Evolutionary conservation across 1,139 yeast species (phyloP), one percentile per base, ranked within the genome.

Genomic region (Sugiyamaella sp.): DNA sequence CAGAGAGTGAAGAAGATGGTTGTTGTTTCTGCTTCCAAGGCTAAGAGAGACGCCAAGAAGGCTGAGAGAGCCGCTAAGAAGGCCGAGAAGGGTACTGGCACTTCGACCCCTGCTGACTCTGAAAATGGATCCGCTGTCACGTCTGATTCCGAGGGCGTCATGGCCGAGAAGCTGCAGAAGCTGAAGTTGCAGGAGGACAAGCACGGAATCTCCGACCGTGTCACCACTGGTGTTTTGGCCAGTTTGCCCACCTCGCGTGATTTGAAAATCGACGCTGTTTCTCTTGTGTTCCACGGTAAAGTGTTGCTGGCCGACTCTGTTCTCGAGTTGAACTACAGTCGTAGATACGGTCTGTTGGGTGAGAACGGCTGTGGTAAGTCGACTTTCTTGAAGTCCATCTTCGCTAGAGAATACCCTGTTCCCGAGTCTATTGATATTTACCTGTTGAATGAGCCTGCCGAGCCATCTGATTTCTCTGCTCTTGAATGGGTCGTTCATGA

Each of bases 341-440:
- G 97, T 77, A 85, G 97, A 74, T 93, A 95, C 71, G 75, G 74
- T 58, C 80, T 93, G 63, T 80, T 95, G 66, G 99, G 99, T 71
- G 98, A 91, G 75, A 93, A 93, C 74, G 99, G 99, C 60, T 93
- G 99, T 78, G 99, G 99, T 78, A 93, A 93, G 75, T 90, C 98
- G 42, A 93, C 99, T 27, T 84, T 93, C 67, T 76, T 93, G 71
- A 89, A 88, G 73, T 85, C 98, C 40, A 75, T 95, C 66, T 97
- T 98, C 57, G 95, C 96, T 54, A 83, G 97, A 74, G 99, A 95
- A 74, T 93, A 80, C 75, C 99, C 99, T 55, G 80, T 93, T 65
- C 98, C 99, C 47, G 95, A 86, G 61, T 82, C 80, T 63, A 89
- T 95, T 66, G 99, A 93, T 77, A 80, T 93, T 58, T 93, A 93